Conservation (phyloP, 2,329 filamentous ascomycete species). For the Amphichorda felina region DNA sequence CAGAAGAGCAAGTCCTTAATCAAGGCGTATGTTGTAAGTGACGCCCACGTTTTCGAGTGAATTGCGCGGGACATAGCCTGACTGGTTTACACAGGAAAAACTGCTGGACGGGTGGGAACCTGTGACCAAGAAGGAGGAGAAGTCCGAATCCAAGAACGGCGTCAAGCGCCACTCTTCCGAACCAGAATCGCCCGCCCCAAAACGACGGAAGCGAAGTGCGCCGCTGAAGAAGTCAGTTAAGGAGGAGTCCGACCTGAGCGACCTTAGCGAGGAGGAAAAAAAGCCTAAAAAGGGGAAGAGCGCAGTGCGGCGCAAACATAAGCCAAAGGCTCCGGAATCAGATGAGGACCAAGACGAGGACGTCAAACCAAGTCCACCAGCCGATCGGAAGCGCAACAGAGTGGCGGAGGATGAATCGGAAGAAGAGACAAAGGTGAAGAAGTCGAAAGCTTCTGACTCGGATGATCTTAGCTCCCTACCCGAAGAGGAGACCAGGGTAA, state of each 20-base stretch:
- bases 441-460: slow-evolving; percentile 2
- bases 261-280: slow-evolving; percentile 10
- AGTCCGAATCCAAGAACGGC: slow-evolving; percentile 13
- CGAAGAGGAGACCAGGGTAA: slow-evolving; percentile 6
- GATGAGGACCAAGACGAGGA: slow-evolving; percentile 2
- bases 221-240: slow-evolving; percentile 18
- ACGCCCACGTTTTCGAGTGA: not conserved
- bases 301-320: slow-evolving; percentile 2
- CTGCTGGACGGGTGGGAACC: slow-evolving; percentile 22
- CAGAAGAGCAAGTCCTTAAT: slow-evolving; percentile 46
- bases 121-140: slow-evolving; percentile 11
- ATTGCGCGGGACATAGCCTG: too few species aligned
- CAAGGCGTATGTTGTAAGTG: slow-evolving; percentile 38
- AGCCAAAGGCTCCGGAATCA: not conserved
- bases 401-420: slow-evolving; percentile 5
- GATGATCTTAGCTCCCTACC: not conserved
- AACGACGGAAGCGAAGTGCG: slow-evolving; percentile 24
- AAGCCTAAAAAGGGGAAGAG: slow-evolving; percentile 13
- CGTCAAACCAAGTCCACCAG: slow-evolving; percentile 1
- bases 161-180: slow-evolving; percentile 22
- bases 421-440: slow-evolving; percentile 5
- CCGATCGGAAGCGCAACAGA: slow-evolving; percentile 7
- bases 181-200: slow-evolving; percentile 19
- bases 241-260: slow-evolving; percentile 11
- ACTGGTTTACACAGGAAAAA: slow-evolving; percentile 15